Evolutionary conservation across 139 green algal genomes (phyloP).

Genomic region (Tetradesmus lagerheimii): DNA sequence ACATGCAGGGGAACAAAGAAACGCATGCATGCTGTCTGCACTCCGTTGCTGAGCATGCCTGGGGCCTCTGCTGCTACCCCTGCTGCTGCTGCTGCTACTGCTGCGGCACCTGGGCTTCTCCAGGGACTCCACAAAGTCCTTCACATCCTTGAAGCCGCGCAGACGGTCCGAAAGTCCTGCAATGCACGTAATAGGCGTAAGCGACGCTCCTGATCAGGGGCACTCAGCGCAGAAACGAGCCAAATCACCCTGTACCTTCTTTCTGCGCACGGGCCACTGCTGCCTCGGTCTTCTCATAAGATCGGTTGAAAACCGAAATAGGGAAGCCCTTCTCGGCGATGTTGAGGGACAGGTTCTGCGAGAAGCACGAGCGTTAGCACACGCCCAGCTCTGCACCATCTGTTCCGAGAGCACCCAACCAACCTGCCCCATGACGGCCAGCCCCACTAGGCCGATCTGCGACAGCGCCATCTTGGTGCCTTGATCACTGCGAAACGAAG

Average conservation of each 20-base stretch:
- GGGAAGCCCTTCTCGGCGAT: slow-evolving; percentile 98
- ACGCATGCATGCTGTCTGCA: background rate
- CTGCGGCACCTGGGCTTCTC: slow-evolving; percentile 87
- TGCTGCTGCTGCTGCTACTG: slow-evolving; percentile 21
- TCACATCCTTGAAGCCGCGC: slow-evolving; percentile 91
- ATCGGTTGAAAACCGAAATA: slow-evolving; percentile 98
- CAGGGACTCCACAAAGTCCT: slow-evolving; percentile 95
- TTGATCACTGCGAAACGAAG: slow-evolving; percentile 21
- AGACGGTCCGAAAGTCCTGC: slow-evolving; percentile 86
- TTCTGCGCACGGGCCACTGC: slow-evolving; percentile 92
- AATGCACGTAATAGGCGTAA: background rate
- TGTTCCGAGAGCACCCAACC: background rate
- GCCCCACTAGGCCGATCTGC: slow-evolving; percentile 92
- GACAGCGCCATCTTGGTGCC: slow-evolving; percentile 54
- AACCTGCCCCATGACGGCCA: slow-evolving; percentile 99
- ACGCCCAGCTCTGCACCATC: background rate
- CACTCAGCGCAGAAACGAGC: background rate
- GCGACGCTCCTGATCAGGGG: background rate
- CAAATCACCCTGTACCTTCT: slow-evolving; percentile 76
- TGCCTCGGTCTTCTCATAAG: slow-evolving; percentile 95
- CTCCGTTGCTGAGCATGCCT: background rate
- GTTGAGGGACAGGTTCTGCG: slow-evolving; percentile 99
- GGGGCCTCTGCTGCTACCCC: background rate
- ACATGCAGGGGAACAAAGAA: too few relatives aligned
- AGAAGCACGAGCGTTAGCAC: background rate